Conservation (phyloP, 805 yeast genomes). For the Schwanniomyces pseudopolymorphus region DNA sequence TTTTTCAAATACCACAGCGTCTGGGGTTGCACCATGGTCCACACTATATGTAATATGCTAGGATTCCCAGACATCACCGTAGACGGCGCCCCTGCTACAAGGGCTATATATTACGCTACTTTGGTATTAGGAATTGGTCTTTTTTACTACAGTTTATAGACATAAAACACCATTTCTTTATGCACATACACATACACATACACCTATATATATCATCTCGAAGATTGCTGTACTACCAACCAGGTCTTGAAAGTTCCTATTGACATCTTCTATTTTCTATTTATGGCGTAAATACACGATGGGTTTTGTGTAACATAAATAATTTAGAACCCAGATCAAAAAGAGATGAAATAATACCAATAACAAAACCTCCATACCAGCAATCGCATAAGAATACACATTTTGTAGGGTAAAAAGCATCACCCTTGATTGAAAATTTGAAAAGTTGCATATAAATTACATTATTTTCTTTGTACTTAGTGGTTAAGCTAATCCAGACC, state of each 20-base stretch:
- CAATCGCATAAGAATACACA: not conserved
- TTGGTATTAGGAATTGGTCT: slow-evolving; percentile 43
- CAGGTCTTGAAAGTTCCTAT: no score
- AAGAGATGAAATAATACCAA: not conserved
- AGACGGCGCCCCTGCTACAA: slow-evolving; percentile 19
- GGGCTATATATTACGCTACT: slow-evolving; percentile 35
- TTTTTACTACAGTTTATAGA: slow-evolving; percentile 22
- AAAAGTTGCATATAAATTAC: not conserved
- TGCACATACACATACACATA: not conserved
- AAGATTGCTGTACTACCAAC: not conserved
- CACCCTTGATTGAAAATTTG: not conserved
- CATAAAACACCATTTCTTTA: not conserved
- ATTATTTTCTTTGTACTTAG: not conserved
- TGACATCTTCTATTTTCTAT: not conserved
- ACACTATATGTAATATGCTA: slow-evolving; percentile 64
- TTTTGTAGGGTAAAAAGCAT: not conserved
- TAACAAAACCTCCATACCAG: not conserved
- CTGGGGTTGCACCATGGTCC: slow-evolving; percentile 59
- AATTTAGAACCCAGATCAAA: not conserved
- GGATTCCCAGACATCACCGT: slow-evolving; percentile 56
- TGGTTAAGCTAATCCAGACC: not conserved
- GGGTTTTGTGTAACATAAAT: not conserved
- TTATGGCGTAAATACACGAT: not conserved
- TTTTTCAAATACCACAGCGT: slow-evolving; percentile 51
- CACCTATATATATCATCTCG: slow-evolving; percentile 2